Evolutionary conservation across 768 basidiomycete species (phyloP), one percentile per base, ranked within the genome.

Genomic region (Suillus subalutaceus): DNA sequence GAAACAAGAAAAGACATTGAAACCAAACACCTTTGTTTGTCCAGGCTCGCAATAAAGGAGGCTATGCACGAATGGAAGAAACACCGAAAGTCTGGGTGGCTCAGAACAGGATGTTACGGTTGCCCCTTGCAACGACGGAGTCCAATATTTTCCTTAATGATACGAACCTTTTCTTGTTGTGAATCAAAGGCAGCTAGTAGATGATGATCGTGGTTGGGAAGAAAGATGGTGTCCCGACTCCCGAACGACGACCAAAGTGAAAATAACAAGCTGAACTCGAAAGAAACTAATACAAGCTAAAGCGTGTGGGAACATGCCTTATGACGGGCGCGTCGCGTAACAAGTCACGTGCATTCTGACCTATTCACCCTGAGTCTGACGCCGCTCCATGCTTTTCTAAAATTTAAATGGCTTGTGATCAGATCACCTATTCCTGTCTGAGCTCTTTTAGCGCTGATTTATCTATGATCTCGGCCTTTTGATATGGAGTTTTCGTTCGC

Each of bases 251-350:
- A 67, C 62, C 61, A 74, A 71, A 72, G 70, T 72, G 74, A 75
- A 74, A 62, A 68, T 70, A 69, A 69, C 75, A 69, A 64, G 62
- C 69, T 73, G 68, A 46, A 37, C 64, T n/a, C 18, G 64, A 62
- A 62, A 40, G 69, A 66, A 65, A 71, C 65, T 66, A 68, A 72
- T 70, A 65, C 66, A 35, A 61, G 50, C 23, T 23, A 50, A 50
- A 50, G 0, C 56, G 69, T 75, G 77, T 77, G 75, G 69, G 75
- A 77, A 77, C 16, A 65, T 67, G 72, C 70, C 75, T 78, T 77
- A 77, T 76, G 75, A 73, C 20, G 56, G 62, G 75, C 75, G 75
- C 75, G 76, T 77, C 76, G 76, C 76, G 76, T 77, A 78, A 75
- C 69, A 72, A 18, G 76, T 77, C 76, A 77, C 76, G 75, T 77